Percentiles rank a stretch among this genome's conserved stretches.
phyloP scores from a whole-genome alignment of 2,329 filamentous ascomycete genomes.

The Nemania sp. region DNA sequence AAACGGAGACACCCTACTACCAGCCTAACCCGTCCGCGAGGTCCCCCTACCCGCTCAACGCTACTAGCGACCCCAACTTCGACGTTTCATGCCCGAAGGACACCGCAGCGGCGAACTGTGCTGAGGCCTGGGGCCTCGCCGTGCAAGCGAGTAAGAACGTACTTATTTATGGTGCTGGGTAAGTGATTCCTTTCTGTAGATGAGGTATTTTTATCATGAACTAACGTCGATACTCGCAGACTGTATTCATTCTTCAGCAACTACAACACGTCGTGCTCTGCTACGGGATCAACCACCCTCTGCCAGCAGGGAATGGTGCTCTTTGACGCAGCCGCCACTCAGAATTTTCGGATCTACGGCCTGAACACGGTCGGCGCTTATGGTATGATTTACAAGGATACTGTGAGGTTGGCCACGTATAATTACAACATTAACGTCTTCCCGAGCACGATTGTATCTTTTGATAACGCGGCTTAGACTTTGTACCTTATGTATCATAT shows the following conservation, averaged over 20 bases:
- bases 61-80: slow-evolving; percentile 56
- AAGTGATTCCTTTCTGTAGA: slow-evolving; percentile 17
- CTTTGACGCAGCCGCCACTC: slow-evolving; percentile 31
- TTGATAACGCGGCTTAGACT: slow-evolving; percentile 25
- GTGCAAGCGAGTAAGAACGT: slow-evolving; percentile 61
- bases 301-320: slow-evolving; percentile 51
- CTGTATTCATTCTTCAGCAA: slow-evolving; percentile 71
- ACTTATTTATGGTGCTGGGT: slow-evolving; percentile 64
- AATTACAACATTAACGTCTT: slow-evolving; percentile 33
- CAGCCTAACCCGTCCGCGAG: slow-evolving; percentile 66
- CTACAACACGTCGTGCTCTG: slow-evolving; percentile 56
- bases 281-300: slow-evolving; percentile 43
- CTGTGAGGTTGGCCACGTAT: slow-evolving; percentile 30
- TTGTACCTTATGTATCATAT: not conserved
- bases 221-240: slow-evolving; percentile 12
- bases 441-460: slow-evolving; percentile 33
- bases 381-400: slow-evolving; percentile 35
- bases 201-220: not conserved
- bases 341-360: slow-evolving; percentile 32
- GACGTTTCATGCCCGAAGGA: slow-evolving; percentile 45
- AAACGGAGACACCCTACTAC: slow-evolving; percentile 74
- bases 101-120: slow-evolving; percentile 46
- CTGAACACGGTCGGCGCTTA: slow-evolving; percentile 34
- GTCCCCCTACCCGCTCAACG: slow-evolving; percentile 55
- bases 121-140: slow-evolving; percentile 67